Base-by-base conservation (phyloP, 2,329 filamentous ascomycete species). In the Trichoderma sp. region DNA sequence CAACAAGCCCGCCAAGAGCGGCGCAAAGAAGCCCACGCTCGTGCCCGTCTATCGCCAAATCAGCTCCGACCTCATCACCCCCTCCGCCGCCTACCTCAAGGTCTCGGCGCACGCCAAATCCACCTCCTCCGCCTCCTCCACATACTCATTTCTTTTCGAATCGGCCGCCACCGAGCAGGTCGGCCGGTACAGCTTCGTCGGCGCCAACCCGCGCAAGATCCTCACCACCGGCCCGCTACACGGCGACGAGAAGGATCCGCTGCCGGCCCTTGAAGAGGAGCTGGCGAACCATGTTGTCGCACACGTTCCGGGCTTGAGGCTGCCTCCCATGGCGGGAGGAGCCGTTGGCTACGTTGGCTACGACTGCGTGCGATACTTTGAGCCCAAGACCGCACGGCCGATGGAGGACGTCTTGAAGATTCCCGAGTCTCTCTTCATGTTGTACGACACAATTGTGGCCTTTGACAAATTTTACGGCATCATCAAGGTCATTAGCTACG, bases 291-390 rank as follows among this genome's bases (percentile, higher is more conserved):
- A 91, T 81, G 89, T 93, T 30, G 93, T 98, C 74, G 92, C 94
- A 39, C 89, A 93, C 53, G 89, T 99, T 4, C 95, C 96, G 0
- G 93, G 91, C 1, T 84, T 98, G 78, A 89, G 88, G 77, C 87
- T 99, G 47, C 96, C 96, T 66, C 93, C 93, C 30, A 85, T 99
- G 83, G 93, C 93, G 0, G 96, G 95, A 53, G 96, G 96, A 64
- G 96, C 95, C 14, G 94, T 99, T 77, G 96, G 96, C 73, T 99
- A 98, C 81, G 94, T 98, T 6, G 95, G 95, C 68, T 99, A 99
- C 80, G 96, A 99, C 81, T 99, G 96, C 81, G 93, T 99, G 77
- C 91, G 92, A 79, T 98, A 98, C 83, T 99, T 99, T 77, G 96
- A 99, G 86, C 96, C 96, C 73, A 97, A 95, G 87, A 98, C 96